Base-by-base conservation (phyloP, 1,139 yeast genomes). In the Zygotorulaspora mrakii region DNA sequence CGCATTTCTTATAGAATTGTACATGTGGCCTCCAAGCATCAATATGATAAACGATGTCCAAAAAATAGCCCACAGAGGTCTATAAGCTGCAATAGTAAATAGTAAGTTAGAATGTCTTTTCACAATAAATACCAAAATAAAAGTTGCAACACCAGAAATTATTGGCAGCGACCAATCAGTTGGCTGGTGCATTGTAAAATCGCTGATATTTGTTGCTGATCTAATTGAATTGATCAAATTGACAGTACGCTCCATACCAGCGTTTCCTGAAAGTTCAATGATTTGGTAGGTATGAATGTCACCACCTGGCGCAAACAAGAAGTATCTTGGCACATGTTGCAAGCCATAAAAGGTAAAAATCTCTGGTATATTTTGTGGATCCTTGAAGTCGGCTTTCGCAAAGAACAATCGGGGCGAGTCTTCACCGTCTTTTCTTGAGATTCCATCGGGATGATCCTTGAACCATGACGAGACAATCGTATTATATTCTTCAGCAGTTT, bases 11-110 rank as follows among this genome's bases (percentile, higher is more conserved):
- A 91, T 91, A 53, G 78, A 77, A 62, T 87, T 88, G 73, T 79
- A 91, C 98, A 91, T 91, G 65, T 88, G 85, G 11, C 98, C 98
- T 9, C 94, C 73, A 38, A 77, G 80, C 69, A 89, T 85, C 54
- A 88, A 67, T 47, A 89, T 69, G 18, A 86, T 73, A 31, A 83
- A 68, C 16, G 85, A 67, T 6, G 53, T 52, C 3, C 85, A 71
- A 11, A 73, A 42, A 3, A 77, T 74, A 35, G 82, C 80, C 95
- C 95, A 87, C 37, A 82, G 55, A 47, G 76, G 74, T 47, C 66
- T 71, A 32, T 70, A 63, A 24, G 62, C 59, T 21, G 64, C 47
- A 22, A 76, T 34, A 20, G 53, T 48, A 7, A 52, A 21, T 26
- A 73, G 55, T 17, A 58, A 31, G n/a, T 49, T 35, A 35, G 59